A percentile compares a stretch with the other conserved stretches of the same genome.
Evolutionary conservation across 2,329 filamentous ascomycete species (phyloP).

Genomic region (Phialocephala sp.): DNA sequence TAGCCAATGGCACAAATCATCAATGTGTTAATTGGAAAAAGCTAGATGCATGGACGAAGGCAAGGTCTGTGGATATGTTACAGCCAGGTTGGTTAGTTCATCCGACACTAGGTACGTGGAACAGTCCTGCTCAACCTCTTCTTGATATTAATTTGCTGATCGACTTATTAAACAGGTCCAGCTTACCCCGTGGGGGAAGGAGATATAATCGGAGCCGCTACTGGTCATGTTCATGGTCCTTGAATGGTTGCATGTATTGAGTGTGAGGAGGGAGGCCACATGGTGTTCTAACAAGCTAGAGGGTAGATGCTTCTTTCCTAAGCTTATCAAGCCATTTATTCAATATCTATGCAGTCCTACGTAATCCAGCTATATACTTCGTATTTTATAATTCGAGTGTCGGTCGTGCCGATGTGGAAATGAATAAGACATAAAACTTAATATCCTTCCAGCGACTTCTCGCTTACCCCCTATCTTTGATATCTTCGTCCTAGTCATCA

Average conservation of each 20-base stretch:
- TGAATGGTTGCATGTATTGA: not conserved
- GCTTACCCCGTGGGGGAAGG: not conserved
- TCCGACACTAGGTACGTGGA: not conserved
- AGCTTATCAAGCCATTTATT: too few relatives aligned
- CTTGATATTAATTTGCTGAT: not conserved
- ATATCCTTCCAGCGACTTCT: too few relatives aligned
- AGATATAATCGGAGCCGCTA: not conserved
- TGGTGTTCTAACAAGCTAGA: too few relatives aligned
- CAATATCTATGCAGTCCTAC: too few relatives aligned
- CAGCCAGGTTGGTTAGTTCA: not conserved
- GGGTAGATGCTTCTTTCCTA: too few relatives aligned
- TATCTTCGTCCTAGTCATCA: too few relatives aligned
- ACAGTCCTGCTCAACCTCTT: not conserved
- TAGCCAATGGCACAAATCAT: not conserved
- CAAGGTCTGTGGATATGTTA: not conserved
- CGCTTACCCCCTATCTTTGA: too few relatives aligned
- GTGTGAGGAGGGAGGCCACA: too few relatives aligned
- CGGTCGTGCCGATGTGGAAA: too few relatives aligned
- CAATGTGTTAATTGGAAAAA: slow-evolving; percentile 1
- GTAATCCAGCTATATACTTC: too few relatives aligned
- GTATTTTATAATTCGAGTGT: too few relatives aligned
- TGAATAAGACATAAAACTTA: too few relatives aligned
- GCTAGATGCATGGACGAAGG: not conserved
- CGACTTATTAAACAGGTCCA: not conserved
- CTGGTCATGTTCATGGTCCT: slow-evolving; percentile 5